Percentiles rank a stretch among this genome's conserved stretches.
These are phyloP conservation scores for Petunia hybrid DNA, from an alignment of 305 asterid genomes.

Conservation along the genomic window DNA sequence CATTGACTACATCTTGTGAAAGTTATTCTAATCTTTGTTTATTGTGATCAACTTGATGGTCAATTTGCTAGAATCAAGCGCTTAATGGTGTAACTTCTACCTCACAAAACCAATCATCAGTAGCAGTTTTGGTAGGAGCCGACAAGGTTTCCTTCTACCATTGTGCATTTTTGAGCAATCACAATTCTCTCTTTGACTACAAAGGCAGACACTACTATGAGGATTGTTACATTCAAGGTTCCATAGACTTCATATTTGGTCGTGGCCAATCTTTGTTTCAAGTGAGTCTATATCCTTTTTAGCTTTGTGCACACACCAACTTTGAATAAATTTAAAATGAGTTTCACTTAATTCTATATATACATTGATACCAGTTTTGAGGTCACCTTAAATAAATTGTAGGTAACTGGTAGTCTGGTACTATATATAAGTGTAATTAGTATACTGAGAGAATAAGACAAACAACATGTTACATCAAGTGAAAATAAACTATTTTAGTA, in stretches of 20 bases:
- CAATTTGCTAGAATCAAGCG: slow-evolving; percentile 59
- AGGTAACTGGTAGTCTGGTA: no score
- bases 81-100: slow-evolving; percentile 43
- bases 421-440: no score
- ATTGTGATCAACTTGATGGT: neutral
- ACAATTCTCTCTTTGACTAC: slow-evolving; percentile 74
- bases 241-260: slow-evolving; percentile 79
- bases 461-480: no score
- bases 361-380: no score
- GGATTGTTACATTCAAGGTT: slow-evolving; percentile 75
- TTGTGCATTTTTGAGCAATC: slow-evolving; percentile 74
- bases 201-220: slow-evolving; percentile 83
- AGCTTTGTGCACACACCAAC: neutral
- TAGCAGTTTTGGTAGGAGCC: slow-evolving; percentile 71
- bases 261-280: slow-evolving; percentile 71
- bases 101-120: slow-evolving; percentile 58
- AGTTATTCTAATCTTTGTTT: neutral
- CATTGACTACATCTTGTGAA: neutral
- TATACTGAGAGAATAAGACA: no score
- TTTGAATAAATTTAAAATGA: no score
- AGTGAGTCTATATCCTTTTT: slow-evolving; percentile 42
- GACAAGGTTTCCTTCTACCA: slow-evolving; percentile 79
- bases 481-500: no score
- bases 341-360: no score
- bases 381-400: no score